A percentile compares a stretch with the other conserved stretches of the same genome.
These are phyloP conservation scores for Hansfordia pulvinata DNA, from an alignment of 2,329 filamentous ascomycete genomes.

Conservation along the genomic window DNA sequence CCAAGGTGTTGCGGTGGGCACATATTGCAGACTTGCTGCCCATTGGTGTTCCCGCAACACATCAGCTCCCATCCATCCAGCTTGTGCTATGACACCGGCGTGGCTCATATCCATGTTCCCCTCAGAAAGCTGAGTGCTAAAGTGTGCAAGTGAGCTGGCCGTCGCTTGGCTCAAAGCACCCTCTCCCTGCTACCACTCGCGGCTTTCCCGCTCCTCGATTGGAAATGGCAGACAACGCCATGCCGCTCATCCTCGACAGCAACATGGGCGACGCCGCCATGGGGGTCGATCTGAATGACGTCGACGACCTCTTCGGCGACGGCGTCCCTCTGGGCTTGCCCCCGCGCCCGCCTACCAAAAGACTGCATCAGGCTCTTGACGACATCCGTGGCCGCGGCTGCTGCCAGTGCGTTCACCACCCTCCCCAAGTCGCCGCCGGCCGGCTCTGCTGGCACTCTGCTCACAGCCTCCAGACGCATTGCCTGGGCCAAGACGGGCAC, in stretches of 20 bases:
- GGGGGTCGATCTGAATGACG: constrained; percentile 40
- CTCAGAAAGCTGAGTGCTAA: no score
- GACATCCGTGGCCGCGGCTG: constrained; percentile 65
- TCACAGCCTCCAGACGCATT: constrained; percentile 42
- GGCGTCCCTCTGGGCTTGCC: constrained; percentile 43
- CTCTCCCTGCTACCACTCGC: no score
- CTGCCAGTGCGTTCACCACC: constrained; percentile 53
- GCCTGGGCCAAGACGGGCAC: constrained; percentile 82
- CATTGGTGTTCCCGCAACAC: no score
- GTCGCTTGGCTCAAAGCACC: no score
- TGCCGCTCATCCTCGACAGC: constrained; percentile 40
- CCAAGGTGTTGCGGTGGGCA: no score
- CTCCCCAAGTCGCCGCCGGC: constrained; percentile 1
- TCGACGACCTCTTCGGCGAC: constrained; percentile 67
- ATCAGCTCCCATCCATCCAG: no score
- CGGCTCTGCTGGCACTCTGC: constrained; percentile 7
- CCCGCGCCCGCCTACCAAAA: constrained; percentile 41
- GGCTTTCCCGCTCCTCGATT: no score
- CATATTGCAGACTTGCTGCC: no score
- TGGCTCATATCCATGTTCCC: no score
- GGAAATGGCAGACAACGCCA: constrained; percentile 24
- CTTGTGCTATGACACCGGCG: no score
- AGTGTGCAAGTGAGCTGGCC: no score
- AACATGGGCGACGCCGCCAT: constrained; percentile 39
- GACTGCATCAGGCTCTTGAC: constrained; percentile 60